Evolutionary conservation across 2,329 filamentous ascomycete species (phyloP).

Genomic region (Didymella pomorum): DNA sequence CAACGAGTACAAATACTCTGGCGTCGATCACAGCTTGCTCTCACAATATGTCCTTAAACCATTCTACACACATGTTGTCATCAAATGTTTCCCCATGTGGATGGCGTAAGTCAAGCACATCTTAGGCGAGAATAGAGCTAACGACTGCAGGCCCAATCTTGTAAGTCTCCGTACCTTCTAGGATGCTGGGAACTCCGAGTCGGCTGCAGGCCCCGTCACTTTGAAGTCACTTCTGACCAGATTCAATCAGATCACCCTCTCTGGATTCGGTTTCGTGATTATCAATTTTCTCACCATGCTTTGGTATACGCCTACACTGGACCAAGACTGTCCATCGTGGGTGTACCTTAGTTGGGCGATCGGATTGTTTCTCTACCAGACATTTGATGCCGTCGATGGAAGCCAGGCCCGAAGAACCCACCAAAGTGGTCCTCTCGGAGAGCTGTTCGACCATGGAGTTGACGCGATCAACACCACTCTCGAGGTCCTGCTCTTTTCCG

Average conservation of each 20-base stretch:
- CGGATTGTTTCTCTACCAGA: slow-evolving; percentile 95
- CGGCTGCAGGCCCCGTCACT: not conserved
- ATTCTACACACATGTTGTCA: slow-evolving; percentile 94
- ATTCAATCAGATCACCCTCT: slow-evolving; percentile 75
- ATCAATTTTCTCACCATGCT: slow-evolving; percentile 89
- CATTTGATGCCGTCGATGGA: slow-evolving; percentile 96
- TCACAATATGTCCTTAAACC: slow-evolving; percentile 96
- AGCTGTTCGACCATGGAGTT: slow-evolving; percentile 96
- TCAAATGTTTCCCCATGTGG: slow-evolving; percentile 91
- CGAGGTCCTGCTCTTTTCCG: slow-evolving; percentile 90
- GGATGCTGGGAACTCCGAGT: not conserved
- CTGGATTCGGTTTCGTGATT: slow-evolving; percentile 88
- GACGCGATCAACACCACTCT: slow-evolving; percentile 97
- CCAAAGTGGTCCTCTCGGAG: slow-evolving; percentile 91
- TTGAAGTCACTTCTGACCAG: not conserved
- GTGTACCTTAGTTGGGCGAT: slow-evolving; percentile 92
- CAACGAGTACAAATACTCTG: slow-evolving; percentile 93
- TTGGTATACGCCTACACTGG: slow-evolving; percentile 94
- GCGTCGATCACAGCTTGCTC: slow-evolving; percentile 86
- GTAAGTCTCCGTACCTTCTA: slow-evolving; percentile 32
- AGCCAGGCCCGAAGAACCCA: slow-evolving; percentile 88
- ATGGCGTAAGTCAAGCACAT: slow-evolving; percentile 74
- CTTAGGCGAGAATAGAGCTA: slow-evolving; percentile 21
- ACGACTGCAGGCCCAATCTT: slow-evolving; percentile 48
- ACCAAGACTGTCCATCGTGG: slow-evolving; percentile 93